phyloP scores from a whole-genome alignment of 139 green algal genomes.

The Microglena sp. region DNA sequence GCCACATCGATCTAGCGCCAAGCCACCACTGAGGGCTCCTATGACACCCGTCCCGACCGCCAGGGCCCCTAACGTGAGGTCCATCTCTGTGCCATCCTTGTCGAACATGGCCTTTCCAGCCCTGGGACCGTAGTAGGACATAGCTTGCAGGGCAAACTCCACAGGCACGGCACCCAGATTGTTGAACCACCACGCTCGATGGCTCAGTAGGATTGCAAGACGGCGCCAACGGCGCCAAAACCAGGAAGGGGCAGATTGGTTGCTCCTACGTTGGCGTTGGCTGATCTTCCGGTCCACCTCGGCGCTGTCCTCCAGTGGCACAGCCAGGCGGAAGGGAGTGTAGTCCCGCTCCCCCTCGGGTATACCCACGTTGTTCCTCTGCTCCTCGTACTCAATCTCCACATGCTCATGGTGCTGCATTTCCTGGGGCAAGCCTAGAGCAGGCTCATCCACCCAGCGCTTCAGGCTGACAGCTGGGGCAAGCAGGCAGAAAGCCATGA shows the following conservation, averaged over 20 bases:
- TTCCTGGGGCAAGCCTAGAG: background rate
- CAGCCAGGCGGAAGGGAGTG: too few relatives aligned
- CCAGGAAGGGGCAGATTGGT: background rate
- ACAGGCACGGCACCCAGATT: background rate
- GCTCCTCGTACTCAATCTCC: background rate
- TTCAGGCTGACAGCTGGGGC: background rate
- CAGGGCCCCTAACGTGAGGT: background rate
- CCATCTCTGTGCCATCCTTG: background rate
- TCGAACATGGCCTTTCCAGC: background rate
- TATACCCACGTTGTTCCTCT: too few relatives aligned
- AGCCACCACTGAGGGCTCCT: background rate
- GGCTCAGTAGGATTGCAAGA: background rate
- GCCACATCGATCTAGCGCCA: background rate
- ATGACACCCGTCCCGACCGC: background rate
- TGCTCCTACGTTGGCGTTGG: background rate
- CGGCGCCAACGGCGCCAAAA: background rate
- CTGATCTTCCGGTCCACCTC: background rate
- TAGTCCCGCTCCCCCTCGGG: background rate
- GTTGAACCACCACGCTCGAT: slow-evolving; percentile 4
- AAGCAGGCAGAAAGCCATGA: slow-evolving; percentile 1
- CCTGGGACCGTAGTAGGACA: background rate
- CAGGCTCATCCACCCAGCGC: background rate
- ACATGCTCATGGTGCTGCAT: background rate
- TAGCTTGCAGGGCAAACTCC: background rate
- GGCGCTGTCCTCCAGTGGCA: background rate